phyloP scores from a whole-genome alignment of 768 basidiomycete genomes.

The Gloeostereum incarnatum region DNA sequence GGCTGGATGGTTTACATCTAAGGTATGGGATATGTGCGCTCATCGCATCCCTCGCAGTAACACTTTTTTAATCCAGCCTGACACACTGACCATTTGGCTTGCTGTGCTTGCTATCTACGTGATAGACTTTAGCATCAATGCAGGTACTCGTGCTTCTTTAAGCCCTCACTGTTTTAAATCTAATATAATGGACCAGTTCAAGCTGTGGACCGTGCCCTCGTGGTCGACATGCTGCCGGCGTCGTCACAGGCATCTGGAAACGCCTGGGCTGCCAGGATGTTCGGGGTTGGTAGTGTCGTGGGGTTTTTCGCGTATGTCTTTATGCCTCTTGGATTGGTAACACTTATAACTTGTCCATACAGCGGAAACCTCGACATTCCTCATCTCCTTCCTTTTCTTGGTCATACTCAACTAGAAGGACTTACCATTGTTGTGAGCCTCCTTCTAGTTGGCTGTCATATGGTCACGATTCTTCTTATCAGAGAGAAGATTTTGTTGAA shows the following conservation, averaged over 20 bases:
- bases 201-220: conserved; percentile 82
- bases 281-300: conserved; percentile 74
- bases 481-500: conserved; percentile 67
- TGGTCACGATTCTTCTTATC: conserved; percentile 47
- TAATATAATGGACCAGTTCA: conserved; percentile 41
- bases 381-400: conserved; percentile 60
- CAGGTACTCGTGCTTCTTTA: conserved; percentile 18
- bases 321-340: neutral
- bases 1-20: conserved; percentile 34
- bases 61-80: conserved; percentile 31
- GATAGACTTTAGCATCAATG: conserved; percentile 60
- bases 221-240: conserved; percentile 79
- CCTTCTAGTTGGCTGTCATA: conserved; percentile 58
- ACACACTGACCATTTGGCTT: conserved; percentile 61
- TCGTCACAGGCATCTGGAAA: conserved; percentile 75
- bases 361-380: conserved; percentile 82
- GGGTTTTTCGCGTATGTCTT: conserved; percentile 79
- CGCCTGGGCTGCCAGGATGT: conserved; percentile 95
- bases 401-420: conserved; percentile 72
- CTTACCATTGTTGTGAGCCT: conserved; percentile 67
- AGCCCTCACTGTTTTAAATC: neutral
- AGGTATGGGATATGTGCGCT: too few species aligned
- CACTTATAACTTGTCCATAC: conserved; percentile 3
- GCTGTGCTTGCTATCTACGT: conserved; percentile 66
- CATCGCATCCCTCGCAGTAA: too few species aligned